Base-by-base conservation (phyloP, 1,284 basidiomycete genomes). In the Cystobasidiaceae sp. region DNA sequence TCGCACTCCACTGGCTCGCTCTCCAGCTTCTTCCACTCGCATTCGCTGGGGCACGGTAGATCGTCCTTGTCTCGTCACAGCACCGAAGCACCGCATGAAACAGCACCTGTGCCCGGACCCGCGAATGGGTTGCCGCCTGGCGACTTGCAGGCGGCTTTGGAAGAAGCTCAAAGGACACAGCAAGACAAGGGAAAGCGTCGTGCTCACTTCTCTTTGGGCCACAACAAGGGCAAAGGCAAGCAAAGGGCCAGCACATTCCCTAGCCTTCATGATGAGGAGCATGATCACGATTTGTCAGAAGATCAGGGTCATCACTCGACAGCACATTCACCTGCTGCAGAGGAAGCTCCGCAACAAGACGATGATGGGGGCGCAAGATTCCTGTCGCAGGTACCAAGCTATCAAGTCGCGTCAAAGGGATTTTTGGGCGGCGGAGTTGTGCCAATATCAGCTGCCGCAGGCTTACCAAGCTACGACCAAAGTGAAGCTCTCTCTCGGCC, bases 351-450 rank as follows among this genome's bases (percentile, higher is more conserved):
- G 15, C 30, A 19, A 5, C 17, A 28, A 23, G 51, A 63, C 19
- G 55, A 56, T 15, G 55, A 56, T 19, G 34, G 28, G 5, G 58
- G 67, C 23, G 30, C 46, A 15, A 30, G 55, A 50, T 66, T 69
- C 45, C 73, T 80, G 27, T 76, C 72, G 4, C 76, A 86, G 75
- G 90, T 94, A 21, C 92, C 93, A 1, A 76, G 75, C 7, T 96
- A 97, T 76, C 82, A 82, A 15, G 82, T 89, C 49, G 89, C 90
- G 1, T 83, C 84, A 63, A 79, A 85, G 13, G 91, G 89, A 6
- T 93, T 92, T 77, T 80, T 92, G 33, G 91, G 90, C 32, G 83
- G 84, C 0, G 90, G 90, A 4, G 86, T 93, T 13, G 86, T 88
- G 6, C 92, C 93, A 9, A 78, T 96, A 30, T 67, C 65, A 54